These are phyloP conservation scores for Cryptococcus neoformans DNA, from an alignment of 1,284 basidiomycete species.

Conservation along the genomic window DNA sequence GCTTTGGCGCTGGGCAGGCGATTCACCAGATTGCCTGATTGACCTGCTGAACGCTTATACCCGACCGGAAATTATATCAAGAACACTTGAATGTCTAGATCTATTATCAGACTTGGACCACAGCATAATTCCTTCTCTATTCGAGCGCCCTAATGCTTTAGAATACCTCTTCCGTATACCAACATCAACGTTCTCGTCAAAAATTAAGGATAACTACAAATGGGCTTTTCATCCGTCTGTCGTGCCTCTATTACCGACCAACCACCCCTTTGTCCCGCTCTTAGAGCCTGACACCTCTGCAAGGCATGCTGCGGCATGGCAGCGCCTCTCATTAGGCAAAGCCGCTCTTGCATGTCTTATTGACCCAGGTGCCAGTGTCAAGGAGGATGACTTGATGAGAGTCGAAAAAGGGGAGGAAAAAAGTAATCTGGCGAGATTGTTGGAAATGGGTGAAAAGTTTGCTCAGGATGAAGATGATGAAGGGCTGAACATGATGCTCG, in stretches of 20 bases:
- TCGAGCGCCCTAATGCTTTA: not conserved
- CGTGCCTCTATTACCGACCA: slow-evolving; percentile 1
- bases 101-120: slow-evolving; percentile 5
- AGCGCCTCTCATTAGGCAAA: slow-evolving; percentile 8
- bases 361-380: not conserved
- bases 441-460: slow-evolving; percentile 7
- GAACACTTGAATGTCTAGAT: slow-evolving; percentile 12
- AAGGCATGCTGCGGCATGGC: slow-evolving; percentile 13
- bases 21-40: not conserved
- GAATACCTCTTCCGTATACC: not conserved
- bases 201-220: slow-evolving; percentile 4
- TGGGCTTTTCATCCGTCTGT: slow-evolving; percentile 14
- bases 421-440: slow-evolving; percentile 17
- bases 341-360: slow-evolving; percentile 7
- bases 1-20: slow-evolving; percentile 19
- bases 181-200: not conserved
- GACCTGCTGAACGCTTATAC: not conserved
- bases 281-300: not conserved
- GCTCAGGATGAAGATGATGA: slow-evolving; percentile 1
- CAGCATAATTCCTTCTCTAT: not conserved
- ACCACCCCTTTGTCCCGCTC: slow-evolving; percentile 10
- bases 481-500: slow-evolving; percentile 11
- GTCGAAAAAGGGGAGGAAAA: slow-evolving; percentile 6
- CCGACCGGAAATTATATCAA: not conserved
- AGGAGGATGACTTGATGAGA: slow-evolving; percentile 11